phyloP scores from a whole-genome alignment of 768 basidiomycete species.

The Tulasnella sp. region DNA sequence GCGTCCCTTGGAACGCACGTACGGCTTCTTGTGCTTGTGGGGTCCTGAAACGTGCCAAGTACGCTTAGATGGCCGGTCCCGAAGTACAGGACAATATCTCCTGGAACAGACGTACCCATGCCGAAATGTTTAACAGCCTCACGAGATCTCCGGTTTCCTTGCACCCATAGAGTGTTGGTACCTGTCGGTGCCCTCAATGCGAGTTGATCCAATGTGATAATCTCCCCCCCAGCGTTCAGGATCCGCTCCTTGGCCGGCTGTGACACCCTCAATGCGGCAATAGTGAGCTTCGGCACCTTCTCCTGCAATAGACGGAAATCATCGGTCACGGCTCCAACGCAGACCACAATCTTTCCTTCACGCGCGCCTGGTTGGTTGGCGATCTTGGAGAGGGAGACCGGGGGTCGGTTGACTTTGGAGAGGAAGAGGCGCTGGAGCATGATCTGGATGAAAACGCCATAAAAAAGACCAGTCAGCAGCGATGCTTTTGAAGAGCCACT shows the following conservation, averaged over 20 bases:
- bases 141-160: constrained; percentile 85
- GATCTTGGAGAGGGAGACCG: constrained; percentile 89
- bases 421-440: constrained; percentile 95
- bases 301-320: constrained; percentile 78
- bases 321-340: constrained; percentile 89
- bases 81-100: not conserved
- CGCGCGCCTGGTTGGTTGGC: constrained; percentile 70
- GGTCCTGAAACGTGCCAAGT: constrained; percentile 46
- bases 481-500: not conserved
- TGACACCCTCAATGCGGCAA: constrained; percentile 95
- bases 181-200: constrained; percentile 91
- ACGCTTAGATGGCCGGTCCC: not conserved
- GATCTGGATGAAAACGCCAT: constrained; percentile 47
- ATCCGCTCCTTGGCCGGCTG: constrained; percentile 88
- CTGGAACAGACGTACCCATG: constrained; percentile 46
- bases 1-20: constrained; percentile 91
- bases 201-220: constrained; percentile 90
- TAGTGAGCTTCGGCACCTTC: constrained; percentile 79
- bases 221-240: constrained; percentile 89
- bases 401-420: constrained; percentile 94
- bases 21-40: constrained; percentile 98
- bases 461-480: not conserved
- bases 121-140: constrained; percentile 98
- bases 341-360: constrained; percentile 74
- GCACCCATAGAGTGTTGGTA: constrained; percentile 83